A percentile compares a stretch with the other conserved stretches of the same genome.
phyloP scores from a whole-genome alignment of 495 filamentous ascomycete species.

The Rhizodiscina lignyota region DNA sequence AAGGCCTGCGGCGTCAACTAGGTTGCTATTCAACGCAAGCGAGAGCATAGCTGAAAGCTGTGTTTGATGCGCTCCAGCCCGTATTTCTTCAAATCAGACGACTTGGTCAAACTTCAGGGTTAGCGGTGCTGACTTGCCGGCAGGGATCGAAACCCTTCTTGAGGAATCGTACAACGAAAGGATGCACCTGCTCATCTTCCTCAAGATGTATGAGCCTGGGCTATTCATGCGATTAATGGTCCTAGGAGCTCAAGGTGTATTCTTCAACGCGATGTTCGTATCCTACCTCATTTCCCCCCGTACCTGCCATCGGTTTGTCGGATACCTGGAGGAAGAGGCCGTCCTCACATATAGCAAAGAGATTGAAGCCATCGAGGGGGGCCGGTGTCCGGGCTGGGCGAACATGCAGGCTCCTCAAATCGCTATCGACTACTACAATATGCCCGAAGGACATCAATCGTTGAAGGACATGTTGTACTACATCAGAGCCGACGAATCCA shows the following conservation, averaged over 20 bases:
- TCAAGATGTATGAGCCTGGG: slow-evolving; percentile 80
- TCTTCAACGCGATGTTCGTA: slow-evolving; percentile 88
- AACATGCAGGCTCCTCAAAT: slow-evolving; percentile 70
- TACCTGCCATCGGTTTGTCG: slow-evolving; percentile 89
- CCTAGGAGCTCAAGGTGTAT: slow-evolving; percentile 69
- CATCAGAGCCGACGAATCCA: slow-evolving; percentile 88
- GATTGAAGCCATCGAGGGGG: slow-evolving; percentile 71
- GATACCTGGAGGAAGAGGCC: slow-evolving; percentile 93
- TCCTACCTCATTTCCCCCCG: slow-evolving; percentile 77
- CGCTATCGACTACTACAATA: slow-evolving; percentile 78
- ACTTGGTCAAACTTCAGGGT: too few species aligned
- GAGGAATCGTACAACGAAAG: slow-evolving; percentile 93
- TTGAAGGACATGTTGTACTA: slow-evolving; percentile 82
- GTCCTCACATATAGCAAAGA: slow-evolving; percentile 86
- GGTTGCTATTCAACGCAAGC: too few species aligned
- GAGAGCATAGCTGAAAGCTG: too few species aligned
- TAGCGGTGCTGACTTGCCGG: too few species aligned
- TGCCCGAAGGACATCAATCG: slow-evolving; percentile 66
- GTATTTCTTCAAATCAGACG: too few species aligned
- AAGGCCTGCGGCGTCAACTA: too few species aligned
- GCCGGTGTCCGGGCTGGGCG: slow-evolving; percentile 68
- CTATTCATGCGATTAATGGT: slow-evolving; percentile 81
- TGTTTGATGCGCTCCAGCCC: too few species aligned
- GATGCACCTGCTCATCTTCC: slow-evolving; percentile 90
- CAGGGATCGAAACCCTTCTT: slow-evolving; percentile 84